A percentile compares a stretch with the other conserved stretches of the same genome.
These are phyloP conservation scores for Rhynchosporium graminicola DNA, from an alignment of 2,329 filamentous ascomycete species.

Conservation along the genomic window DNA sequence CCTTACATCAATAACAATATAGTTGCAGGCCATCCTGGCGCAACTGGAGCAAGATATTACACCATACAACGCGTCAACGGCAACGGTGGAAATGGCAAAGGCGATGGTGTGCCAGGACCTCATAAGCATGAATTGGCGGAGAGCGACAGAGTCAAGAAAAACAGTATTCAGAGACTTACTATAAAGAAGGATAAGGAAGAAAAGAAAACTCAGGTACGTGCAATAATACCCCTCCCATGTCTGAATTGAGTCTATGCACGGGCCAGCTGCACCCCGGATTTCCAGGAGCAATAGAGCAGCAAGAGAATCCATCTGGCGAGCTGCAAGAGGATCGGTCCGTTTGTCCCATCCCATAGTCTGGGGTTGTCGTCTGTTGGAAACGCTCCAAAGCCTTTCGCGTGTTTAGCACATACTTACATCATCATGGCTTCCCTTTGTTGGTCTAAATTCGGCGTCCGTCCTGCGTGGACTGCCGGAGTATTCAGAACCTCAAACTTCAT, in stretches of 20 bases:
- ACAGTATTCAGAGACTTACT: conserved; percentile 68
- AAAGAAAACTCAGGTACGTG: conserved; percentile 60
- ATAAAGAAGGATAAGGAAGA: conserved; percentile 65
- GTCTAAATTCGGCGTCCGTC: background rate
- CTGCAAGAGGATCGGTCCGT: conserved; percentile 7
- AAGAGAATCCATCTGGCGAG: conserved; percentile 5
- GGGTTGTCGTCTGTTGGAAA: background rate
- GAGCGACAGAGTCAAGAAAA: conserved; percentile 80
- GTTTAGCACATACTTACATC: background rate
- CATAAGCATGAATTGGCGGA: conserved; percentile 73
- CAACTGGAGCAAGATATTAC: conserved; percentile 60
- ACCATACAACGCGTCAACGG: conserved; percentile 78
- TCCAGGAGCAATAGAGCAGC: conserved; percentile 18
- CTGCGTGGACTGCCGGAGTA: conserved; percentile 9
- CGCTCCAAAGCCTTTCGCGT: background rate
- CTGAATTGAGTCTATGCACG: conserved; percentile 8
- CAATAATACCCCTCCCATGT: background rate
- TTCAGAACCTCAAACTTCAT: background rate
- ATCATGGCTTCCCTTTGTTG: conserved; percentile 2
- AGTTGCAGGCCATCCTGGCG: conserved; percentile 49
- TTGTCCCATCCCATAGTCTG: background rate
- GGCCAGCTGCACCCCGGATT: conserved; percentile 13
- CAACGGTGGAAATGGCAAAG: conserved; percentile 71
- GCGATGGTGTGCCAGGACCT: conserved; percentile 68
- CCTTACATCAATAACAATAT: conserved; percentile 45